Evolutionary conservation across 305 asterid species (phyloP).

Genomic region (Petunia hybrid): DNA sequence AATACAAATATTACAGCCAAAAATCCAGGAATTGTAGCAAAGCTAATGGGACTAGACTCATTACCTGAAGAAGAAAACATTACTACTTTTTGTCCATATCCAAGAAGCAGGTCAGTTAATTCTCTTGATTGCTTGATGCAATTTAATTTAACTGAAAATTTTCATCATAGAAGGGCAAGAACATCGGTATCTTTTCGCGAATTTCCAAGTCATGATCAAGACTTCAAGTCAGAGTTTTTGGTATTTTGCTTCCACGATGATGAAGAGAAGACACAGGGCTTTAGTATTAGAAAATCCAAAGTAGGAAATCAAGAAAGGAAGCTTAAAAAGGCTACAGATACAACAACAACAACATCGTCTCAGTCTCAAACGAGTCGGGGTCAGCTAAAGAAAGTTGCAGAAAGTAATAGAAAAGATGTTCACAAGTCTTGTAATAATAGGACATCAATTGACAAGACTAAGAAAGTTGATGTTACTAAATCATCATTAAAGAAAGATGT

Average conservation of each 20-base stretch:
- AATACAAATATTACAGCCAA: constrained; percentile 7
- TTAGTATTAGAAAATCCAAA: not conserved
- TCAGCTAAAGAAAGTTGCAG: not conserved
- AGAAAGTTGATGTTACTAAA: not conserved
- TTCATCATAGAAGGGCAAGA: constrained; percentile 54
- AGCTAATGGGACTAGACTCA: constrained; percentile 69
- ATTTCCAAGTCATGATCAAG: constrained; percentile 32
- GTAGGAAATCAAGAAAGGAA: constrained; percentile 14
- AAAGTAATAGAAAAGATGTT: not conserved
- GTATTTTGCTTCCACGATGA: constrained; percentile 26
- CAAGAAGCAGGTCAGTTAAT: constrained; percentile 62
- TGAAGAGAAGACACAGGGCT: not conserved
- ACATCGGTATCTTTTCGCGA: constrained; percentile 62
- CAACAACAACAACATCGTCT: no score
- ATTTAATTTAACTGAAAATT: constrained; percentile 39
- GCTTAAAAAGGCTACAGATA: not conserved
- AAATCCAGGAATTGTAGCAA: constrained; percentile 65
- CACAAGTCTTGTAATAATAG: not conserved
- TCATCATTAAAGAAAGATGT: not conserved
- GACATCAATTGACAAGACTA: not conserved
- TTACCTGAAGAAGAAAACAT: constrained; percentile 42
- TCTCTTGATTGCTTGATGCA: constrained; percentile 58
- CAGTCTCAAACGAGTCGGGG: no score
- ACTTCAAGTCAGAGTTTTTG: constrained; percentile 25
- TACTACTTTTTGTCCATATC: constrained; percentile 46